Evolutionary conservation across 2,329 filamentous ascomycete species (phyloP).

Genomic region (Macrophomina tecta): DNA sequence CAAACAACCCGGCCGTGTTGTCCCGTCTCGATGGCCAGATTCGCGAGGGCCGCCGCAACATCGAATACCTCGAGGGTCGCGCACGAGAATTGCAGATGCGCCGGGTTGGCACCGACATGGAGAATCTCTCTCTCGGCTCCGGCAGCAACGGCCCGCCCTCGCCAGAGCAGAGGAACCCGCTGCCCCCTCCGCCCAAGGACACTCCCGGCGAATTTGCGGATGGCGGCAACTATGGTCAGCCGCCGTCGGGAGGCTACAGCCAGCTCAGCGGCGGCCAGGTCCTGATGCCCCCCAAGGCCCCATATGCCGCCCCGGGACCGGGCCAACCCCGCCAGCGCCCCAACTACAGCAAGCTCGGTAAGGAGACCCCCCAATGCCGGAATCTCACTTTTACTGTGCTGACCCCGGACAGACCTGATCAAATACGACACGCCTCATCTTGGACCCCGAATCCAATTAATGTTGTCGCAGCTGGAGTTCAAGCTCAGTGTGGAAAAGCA

Average conservation of each 20-base stretch:
- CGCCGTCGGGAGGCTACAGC: constrained; percentile 59
- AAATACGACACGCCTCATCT: constrained; percentile 97
- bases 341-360: constrained; percentile 97
- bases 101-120: constrained; percentile 71
- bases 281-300: constrained; percentile 80
- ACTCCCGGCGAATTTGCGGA: constrained; percentile 60
- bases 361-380: constrained; percentile 38
- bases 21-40: constrained; percentile 93
- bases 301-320: constrained; percentile 76
- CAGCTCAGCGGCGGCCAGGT: constrained; percentile 70
- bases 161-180: constrained; percentile 45
- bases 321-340: constrained; percentile 71
- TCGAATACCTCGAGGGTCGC: constrained; percentile 94
- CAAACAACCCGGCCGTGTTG: constrained; percentile 89
- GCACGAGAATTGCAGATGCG: constrained; percentile 87
- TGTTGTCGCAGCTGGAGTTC: constrained; percentile 98
- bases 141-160: constrained; percentile 47
- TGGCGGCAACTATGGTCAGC: constrained; percentile 67
- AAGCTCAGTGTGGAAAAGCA: constrained; percentile 99
- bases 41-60: constrained; percentile 88
- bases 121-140: constrained; percentile 68
- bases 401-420: constrained; percentile 75
- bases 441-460: constrained; percentile 96
- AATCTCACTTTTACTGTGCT: constrained; percentile 28
- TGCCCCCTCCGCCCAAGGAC: constrained; percentile 76